Percentiles rank a stretch among this genome's conserved stretches.
Conservation (phyloP, 2,329 filamentous ascomycete genomes). For the Sarocladium oryzae region DNA sequence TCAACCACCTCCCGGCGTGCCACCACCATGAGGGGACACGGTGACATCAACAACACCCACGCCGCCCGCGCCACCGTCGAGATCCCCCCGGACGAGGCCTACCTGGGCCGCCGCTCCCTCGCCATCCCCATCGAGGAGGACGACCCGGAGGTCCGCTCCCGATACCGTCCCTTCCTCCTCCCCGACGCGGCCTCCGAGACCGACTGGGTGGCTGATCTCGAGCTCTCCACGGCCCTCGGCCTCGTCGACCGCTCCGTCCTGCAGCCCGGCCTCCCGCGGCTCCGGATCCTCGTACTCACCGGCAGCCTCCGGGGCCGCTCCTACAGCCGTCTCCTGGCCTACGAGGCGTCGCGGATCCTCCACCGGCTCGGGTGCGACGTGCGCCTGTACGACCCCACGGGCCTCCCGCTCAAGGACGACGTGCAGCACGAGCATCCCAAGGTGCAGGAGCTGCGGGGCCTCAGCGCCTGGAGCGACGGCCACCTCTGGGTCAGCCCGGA, state of each 20-base stretch:
- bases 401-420: slow-evolving; percentile 58
- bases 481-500: slow-evolving; percentile 62
- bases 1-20: too few species aligned
- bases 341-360: slow-evolving; percentile 53
- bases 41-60: slow-evolving; percentile 27
- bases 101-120: slow-evolving; percentile 26
- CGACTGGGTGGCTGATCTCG: slow-evolving; percentile 52
- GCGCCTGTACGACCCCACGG: slow-evolving; percentile 52
- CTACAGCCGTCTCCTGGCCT: slow-evolving; percentile 54
- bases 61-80: slow-evolving; percentile 17
- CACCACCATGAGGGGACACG: slow-evolving; percentile 20
- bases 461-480: slow-evolving; percentile 59
- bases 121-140: slow-evolving; percentile 40
- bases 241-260: slow-evolving; percentile 43
- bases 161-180: slow-evolving; percentile 53
- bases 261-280: slow-evolving; percentile 20
- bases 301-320: slow-evolving; percentile 52
- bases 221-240: slow-evolving; percentile 44
- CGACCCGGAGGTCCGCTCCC: slow-evolving; percentile 34
- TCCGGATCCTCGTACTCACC: slow-evolving; percentile 55
- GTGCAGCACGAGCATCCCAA: slow-evolving; percentile 49
- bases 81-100: slow-evolving; percentile 17
- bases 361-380: slow-evolving; percentile 61
- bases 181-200: slow-evolving; percentile 24
- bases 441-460: slow-evolving; percentile 54